Conservation (phyloP, 345 rosid species). For the sweet orange (Citrus sinensis) region DVS_A1.0 CM039163.1:45976501-45977000, state of each 20-base stretch:
- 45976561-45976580: background rate
- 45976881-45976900: background rate
- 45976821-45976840: background rate
- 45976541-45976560: background rate
- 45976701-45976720: conserved; percentile 88
- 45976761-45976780: background rate
- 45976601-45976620: conserved; percentile 98
- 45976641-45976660: conserved; percentile 97
- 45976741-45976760: conserved; percentile 38
- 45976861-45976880: background rate
- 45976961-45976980: background rate
- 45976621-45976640: conserved; percentile 95
- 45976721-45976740: conserved; percentile 78
- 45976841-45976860: background rate
- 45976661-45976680: conserved; percentile 96
- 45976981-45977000: background rate
- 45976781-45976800: background rate
- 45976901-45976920: background rate
- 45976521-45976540: background rate
- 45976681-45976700: conserved; percentile 96
- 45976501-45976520: no score
- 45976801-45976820: background rate
- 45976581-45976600: conserved; percentile 19
- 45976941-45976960: background rate
- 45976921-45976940: background rate